phyloP scores from a whole-genome alignment of 805 yeast genomes.

The Tetrapisispora taiwanensis region DNA sequence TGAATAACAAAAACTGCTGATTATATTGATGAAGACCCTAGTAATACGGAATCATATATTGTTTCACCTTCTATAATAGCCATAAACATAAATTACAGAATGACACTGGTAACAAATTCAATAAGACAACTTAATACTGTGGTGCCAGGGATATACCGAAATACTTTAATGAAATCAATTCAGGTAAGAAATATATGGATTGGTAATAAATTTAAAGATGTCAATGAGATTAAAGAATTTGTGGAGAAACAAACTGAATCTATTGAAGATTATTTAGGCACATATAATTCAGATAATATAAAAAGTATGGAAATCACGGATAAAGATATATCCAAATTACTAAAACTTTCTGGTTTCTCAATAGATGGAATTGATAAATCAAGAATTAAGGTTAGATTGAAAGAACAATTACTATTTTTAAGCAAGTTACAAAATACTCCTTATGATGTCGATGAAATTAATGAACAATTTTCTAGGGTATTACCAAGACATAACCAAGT shows the following conservation, averaged over 20 bases:
- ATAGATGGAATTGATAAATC: constrained; percentile 19
- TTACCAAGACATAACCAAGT: constrained; percentile 21
- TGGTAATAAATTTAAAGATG: constrained; percentile 13
- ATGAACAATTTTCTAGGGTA: constrained; percentile 18
- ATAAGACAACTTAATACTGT: too few relatives aligned
- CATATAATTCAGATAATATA: neutral
- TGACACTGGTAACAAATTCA: too few relatives aligned
- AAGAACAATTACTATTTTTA: constrained; percentile 42
- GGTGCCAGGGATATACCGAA: too few relatives aligned
- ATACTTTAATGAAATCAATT: too few relatives aligned
- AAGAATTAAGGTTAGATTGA: constrained; percentile 29
- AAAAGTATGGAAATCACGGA: neutral
- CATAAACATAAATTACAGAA: too few relatives aligned
- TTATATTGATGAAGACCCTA: too few relatives aligned
- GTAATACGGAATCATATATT: too few relatives aligned
- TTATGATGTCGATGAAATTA: constrained; percentile 6
- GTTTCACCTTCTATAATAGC: too few relatives aligned
- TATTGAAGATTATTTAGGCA: constrained; percentile 13
- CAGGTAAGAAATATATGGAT: neutral
- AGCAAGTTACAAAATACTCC: constrained; percentile 33
- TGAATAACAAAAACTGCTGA: too few relatives aligned
- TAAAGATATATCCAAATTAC: constrained; percentile 25
- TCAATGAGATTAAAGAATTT: constrained; percentile 19
- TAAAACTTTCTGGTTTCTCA: constrained; percentile 42
- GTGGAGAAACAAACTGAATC: constrained; percentile 20